phyloP scores from a whole-genome alignment of 495 filamentous ascomycete genomes.

The Pyronema domesticum region DNA sequence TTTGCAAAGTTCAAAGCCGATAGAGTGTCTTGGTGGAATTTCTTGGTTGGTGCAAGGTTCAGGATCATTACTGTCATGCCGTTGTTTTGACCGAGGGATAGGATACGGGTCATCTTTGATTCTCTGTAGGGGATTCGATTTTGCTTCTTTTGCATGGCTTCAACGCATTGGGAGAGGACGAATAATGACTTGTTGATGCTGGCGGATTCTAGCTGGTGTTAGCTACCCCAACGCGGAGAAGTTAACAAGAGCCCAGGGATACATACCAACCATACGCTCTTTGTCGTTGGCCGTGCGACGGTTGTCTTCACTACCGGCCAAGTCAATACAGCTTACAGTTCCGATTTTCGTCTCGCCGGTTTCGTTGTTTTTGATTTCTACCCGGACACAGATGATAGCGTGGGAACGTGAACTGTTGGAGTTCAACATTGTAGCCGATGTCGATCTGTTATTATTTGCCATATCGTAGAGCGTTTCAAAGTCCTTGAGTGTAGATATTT shows the following conservation, averaged over 20 bases:
- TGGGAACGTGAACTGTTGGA: conserved; percentile 87
- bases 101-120: conserved; percentile 90
- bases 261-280: conserved; percentile 45
- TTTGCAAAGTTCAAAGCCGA: conserved; percentile 91
- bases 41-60: conserved; percentile 54
- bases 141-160: conserved; percentile 70
- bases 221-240: neutral
- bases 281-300: conserved; percentile 85
- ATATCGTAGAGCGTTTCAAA: conserved; percentile 87
- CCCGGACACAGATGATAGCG: conserved; percentile 79
- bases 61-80: conserved; percentile 93
- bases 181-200: conserved; percentile 98
- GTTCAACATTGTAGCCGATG: conserved; percentile 87
- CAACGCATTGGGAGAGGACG: conserved; percentile 85
- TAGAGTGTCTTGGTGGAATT: conserved; percentile 81
- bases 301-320: conserved; percentile 94
- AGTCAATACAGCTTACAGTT: conserved; percentile 83
- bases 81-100: conserved; percentile 87
- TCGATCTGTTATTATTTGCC: conserved; percentile 81
- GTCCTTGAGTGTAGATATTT: conserved; percentile 73
- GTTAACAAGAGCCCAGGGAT: neutral
- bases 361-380: conserved; percentile 55
- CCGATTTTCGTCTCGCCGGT: conserved; percentile 45
- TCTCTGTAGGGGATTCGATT: conserved; percentile 82
- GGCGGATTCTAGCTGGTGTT: conserved; percentile 54